Base-by-base conservation (phyloP, 2,329 filamentous ascomycete genomes). In the Didymella segeticola region DNA sequence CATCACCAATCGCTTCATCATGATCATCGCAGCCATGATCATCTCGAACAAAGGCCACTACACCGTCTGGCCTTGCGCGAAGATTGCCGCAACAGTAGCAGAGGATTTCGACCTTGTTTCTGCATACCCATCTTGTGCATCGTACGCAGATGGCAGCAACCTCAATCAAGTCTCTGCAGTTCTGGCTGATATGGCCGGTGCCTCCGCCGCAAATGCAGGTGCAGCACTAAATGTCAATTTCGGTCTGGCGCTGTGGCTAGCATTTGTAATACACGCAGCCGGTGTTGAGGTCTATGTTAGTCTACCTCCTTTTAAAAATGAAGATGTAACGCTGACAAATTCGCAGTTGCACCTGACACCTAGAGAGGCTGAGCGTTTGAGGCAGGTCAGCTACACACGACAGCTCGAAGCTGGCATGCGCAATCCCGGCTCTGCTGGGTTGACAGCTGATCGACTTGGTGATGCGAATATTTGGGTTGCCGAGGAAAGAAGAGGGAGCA, bases 341-440 rank as follows among this genome's bases (percentile, higher is more conserved):
- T n/a, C 11, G 8, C 36, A 67, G 63, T 51, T 72, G 4, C 60
- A 67, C 27, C 58, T 72, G 25, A 87, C 84, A 0, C 82, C 83
- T 0, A 76, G 68, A 11, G 84, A 87, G 61, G 72, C 74, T 1
- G 75, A 85, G 37, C 74, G 84, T 5, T 68, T 87, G 39, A 77
- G 84, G 10, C 74, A 78, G n/a, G 76, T 86, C 1, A 83, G 80
- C 5, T 85, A 83, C 60, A 78, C 84, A 63, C 75, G 79, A 36
- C 84, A 87, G 60, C 57, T 84, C 6, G 82, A 82, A 56, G 78
- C 80, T 5, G 83, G 83, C 0, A 78, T 81, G 69, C 75, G 66
- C 36, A 74, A 77, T n/a, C 79, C 83, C 0, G 68, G 67, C 3
- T 65, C 58, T 17, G 63, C 66, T 4, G 70, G 68, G 3, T 46